These are phyloP conservation scores for Suillus lakei DNA, from an alignment of 768 basidiomycete species.

Conservation along the genomic window DNA sequence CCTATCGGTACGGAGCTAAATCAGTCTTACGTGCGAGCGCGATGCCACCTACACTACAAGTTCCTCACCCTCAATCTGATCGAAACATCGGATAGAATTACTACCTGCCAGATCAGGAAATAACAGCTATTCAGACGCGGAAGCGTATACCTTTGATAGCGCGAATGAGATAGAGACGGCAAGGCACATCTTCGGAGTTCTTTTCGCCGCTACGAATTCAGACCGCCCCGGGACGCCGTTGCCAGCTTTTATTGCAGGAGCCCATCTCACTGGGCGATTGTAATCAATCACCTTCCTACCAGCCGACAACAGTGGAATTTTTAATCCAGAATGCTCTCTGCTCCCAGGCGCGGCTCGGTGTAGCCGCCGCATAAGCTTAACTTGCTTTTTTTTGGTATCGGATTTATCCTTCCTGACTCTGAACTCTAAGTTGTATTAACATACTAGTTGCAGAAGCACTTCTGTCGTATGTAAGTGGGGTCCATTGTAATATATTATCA, in stretches of 20 bases:
- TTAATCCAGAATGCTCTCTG: neutral
- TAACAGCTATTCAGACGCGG: neutral
- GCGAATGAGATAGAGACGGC: neutral
- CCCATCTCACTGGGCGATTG: neutral
- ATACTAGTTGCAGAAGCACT: neutral
- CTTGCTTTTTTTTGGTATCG: neutral
- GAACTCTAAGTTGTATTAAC: neutral
- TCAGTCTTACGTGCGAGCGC: constrained; percentile 8
- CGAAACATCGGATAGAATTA: neutral
- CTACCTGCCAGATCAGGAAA: neutral
- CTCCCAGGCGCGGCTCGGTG: neutral
- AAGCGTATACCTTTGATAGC: neutral
- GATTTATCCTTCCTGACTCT: neutral
- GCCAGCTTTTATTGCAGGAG: neutral
- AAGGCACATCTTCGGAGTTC: constrained; percentile 1
- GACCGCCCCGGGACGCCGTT: neutral
- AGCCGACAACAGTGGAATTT: neutral
- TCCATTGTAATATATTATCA: neutral
- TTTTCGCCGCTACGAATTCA: neutral
- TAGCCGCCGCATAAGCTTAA: neutral
- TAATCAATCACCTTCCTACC: neutral
- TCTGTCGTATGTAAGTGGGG: neutral
- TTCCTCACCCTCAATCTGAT: constrained; percentile 11
- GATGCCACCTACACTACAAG: neutral
- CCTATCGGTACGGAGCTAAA: neutral